Percentiles rank a stretch among this genome's conserved stretches.
Evolutionary conservation across 768 basidiomycete genomes (phyloP).

Genomic region (Tulasnella sp.): DNA sequence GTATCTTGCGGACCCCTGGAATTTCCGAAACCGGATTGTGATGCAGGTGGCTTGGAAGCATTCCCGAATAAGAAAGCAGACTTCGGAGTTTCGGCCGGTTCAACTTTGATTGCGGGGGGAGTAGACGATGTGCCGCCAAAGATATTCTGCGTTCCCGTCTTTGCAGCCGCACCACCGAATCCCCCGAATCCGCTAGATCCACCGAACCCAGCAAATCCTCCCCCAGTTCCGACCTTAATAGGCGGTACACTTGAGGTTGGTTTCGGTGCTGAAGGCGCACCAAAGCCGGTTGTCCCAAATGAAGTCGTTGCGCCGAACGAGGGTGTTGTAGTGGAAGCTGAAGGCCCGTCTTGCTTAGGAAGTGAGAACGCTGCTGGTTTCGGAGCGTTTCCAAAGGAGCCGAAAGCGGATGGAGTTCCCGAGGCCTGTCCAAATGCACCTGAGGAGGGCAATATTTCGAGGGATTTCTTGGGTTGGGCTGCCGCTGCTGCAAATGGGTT

Average conservation of each 20-base stretch:
- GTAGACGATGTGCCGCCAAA: not conserved
- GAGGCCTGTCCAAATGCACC: constrained; percentile 23
- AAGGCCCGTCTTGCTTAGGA: not conserved
- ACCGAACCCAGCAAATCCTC: constrained; percentile 1
- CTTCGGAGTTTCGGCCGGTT: not conserved
- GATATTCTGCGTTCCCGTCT: constrained; percentile 1
- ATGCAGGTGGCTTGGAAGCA: not conserved
- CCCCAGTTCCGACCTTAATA: constrained; percentile 10
- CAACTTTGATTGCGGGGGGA: not conserved
- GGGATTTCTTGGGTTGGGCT: constrained; percentile 7
- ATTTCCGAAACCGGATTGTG: not conserved
- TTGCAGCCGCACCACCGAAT: constrained; percentile 1
- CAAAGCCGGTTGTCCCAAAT: not conserved
- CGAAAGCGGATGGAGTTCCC: not conserved
- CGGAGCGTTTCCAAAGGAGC: not conserved
- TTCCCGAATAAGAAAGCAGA: not conserved
- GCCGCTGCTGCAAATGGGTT: not conserved
- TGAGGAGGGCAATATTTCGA: constrained; percentile 6
- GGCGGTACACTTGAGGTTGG: not conserved
- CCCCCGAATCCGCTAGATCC: not conserved
- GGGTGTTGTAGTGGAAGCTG: not conserved
- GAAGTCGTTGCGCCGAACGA: constrained; percentile 12
- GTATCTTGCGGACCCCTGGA: not conserved
- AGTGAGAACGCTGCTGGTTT: not conserved
- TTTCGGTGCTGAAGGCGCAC: constrained; percentile 16